Percentiles rank a stretch among this genome's conserved stretches.
These are phyloP conservation scores for Gastrolobium bilobum DNA, from an alignment of 306 rosid genomes.

Conservation along the genomic window DNA sequence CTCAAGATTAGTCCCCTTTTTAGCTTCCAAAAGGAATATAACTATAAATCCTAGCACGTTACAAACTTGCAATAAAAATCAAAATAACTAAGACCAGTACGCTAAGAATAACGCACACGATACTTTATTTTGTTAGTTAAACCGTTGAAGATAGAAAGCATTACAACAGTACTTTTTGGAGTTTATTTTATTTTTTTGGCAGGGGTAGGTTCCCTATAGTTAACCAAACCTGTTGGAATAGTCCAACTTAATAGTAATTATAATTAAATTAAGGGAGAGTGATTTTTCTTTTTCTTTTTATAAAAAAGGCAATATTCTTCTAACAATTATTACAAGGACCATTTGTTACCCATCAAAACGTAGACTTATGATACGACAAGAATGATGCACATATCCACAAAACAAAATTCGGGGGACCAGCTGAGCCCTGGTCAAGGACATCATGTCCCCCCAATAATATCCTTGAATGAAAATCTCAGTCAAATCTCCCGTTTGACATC, in stretches of 20 bases:
- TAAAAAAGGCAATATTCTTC: neutral
- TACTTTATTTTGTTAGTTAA: neutral
- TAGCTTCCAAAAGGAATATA: neutral
- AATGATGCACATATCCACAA: neutral
- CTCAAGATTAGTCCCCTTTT: neutral
- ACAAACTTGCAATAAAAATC: no score
- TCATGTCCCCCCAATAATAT: neutral
- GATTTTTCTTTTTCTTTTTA: neutral
- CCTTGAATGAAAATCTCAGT: slow-evolving; percentile 13
- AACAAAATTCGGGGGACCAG: slow-evolving; percentile 2
- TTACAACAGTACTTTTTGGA: neutral
- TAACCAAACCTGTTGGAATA: neutral
- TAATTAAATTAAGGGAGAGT: neutral
- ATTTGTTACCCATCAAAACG: neutral
- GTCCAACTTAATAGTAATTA: neutral
- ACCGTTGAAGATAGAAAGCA: neutral
- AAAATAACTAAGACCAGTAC: neutral
- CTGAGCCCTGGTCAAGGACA: neutral
- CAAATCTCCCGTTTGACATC: slow-evolving; percentile 26
- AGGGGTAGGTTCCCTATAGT: neutral
- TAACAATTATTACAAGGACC: neutral
- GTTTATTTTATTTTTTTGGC: neutral
- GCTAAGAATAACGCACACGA: neutral
- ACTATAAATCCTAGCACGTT: neutral
- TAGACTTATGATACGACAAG: slow-evolving; percentile 25